Percentiles rank a stretch among this genome's conserved stretches.
These are phyloP conservation scores for Phytopythium helicoides DNA, from an alignment of 352 stramenopile species.

Conservation along the genomic window DNA sequence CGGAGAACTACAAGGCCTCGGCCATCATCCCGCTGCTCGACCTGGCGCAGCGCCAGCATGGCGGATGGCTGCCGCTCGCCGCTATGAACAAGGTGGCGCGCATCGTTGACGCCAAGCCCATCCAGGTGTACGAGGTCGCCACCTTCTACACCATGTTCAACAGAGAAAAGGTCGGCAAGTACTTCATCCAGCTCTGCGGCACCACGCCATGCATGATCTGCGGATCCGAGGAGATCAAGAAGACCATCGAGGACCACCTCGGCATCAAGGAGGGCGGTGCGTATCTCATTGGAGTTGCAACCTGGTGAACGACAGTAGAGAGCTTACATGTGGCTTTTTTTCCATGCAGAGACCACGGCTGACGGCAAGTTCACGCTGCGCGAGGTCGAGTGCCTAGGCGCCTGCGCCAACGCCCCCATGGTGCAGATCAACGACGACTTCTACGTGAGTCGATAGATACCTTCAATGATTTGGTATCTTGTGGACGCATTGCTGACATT, in stretches of 20 bases:
- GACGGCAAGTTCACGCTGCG: slow-evolving; percentile 92
- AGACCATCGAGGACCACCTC: slow-evolving; percentile 97
- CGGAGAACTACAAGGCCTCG: slow-evolving; percentile 98
- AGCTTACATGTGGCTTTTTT: too few relatives aligned
- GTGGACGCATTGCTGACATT: slow-evolving; percentile 6
- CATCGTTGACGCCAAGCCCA: slow-evolving; percentile 95
- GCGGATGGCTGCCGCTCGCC: slow-evolving; percentile 97
- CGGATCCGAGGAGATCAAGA: slow-evolving; percentile 99
- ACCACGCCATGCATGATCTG: slow-evolving; percentile 99
- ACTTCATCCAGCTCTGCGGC: slow-evolving; percentile 97
- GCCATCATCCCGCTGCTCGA: slow-evolving; percentile 99
- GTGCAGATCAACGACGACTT: slow-evolving; percentile 99
- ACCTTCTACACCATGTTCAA: slow-evolving; percentile 99
- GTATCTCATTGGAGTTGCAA: slow-evolving; percentile 5
- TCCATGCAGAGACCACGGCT: slow-evolving; percentile 57
- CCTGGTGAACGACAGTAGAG: too few relatives aligned
- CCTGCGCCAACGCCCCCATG: slow-evolving; percentile 99
- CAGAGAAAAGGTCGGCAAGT: slow-evolving; percentile 93
- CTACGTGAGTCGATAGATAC: slow-evolving; percentile 39
- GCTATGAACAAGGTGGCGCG: slow-evolving; percentile 99
- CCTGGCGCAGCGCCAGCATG: slow-evolving; percentile 94
- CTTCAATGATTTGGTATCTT: background rate
- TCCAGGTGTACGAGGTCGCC: slow-evolving; percentile 99
- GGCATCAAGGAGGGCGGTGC: slow-evolving; percentile 95
- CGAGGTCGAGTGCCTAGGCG: slow-evolving; percentile 99